A percentile compares a stretch with the other conserved stretches of the same genome.
These are phyloP conservation scores for barrel medic (Medicago truncatula) DNA, from an alignment of 306 rosid genomes.

Conservation along the genomic window DNA sequence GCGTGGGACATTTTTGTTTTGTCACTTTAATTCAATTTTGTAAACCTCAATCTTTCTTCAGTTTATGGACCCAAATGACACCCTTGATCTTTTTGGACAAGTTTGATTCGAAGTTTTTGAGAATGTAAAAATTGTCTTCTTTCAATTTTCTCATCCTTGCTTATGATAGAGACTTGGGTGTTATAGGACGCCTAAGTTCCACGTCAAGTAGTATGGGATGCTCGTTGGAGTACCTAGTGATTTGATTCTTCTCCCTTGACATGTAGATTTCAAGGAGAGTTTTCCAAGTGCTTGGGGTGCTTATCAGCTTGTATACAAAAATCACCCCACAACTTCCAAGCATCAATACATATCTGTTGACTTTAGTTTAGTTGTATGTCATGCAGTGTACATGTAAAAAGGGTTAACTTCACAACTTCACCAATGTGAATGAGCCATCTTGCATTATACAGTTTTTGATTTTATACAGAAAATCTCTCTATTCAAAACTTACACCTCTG, in stretches of 20 bases:
- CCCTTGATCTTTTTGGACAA: no score
- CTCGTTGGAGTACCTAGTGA: neutral
- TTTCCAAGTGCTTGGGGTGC: neutral
- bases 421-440: neutral
- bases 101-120: slow-evolving; percentile 10
- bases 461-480: slow-evolving; percentile 18
- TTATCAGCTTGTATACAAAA: neutral
- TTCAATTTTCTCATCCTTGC: slow-evolving; percentile 10
- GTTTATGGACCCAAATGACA: neutral
- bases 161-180: neutral
- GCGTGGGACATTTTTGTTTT: slow-evolving; percentile 15
- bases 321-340: neutral
- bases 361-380: slow-evolving; percentile 31
- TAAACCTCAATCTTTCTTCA: slow-evolving; percentile 1
- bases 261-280: neutral
- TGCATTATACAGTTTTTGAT: slow-evolving; percentile 9
- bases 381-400: slow-evolving; percentile 3
- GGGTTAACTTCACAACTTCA: slow-evolving; percentile 9
- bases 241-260: neutral
- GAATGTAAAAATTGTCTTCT: slow-evolving; percentile 12
- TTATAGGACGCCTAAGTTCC: neutral
- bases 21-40: neutral
- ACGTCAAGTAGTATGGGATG: neutral
- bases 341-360: slow-evolving; percentile 15
- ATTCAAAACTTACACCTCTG: slow-evolving; percentile 1